phyloP scores from a whole-genome alignment of 306 rosid species.

The Corylus americana region DNA sequence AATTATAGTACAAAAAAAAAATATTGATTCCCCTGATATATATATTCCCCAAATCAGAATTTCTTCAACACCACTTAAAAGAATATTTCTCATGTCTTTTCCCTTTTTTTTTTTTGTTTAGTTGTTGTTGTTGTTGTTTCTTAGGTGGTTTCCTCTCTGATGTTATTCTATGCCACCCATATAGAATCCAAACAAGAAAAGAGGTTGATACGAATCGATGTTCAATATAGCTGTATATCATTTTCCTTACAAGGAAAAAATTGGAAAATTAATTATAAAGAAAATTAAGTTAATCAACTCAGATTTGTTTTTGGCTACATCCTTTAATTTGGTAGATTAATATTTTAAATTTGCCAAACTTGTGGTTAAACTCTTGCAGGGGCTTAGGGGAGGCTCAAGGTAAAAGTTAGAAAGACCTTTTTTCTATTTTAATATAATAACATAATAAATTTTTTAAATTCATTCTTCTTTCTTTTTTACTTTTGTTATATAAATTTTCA shows the following conservation, averaged over 20 bases:
- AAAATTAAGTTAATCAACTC: background rate
- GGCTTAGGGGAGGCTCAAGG: too few relatives aligned
- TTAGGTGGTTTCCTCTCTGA: constrained; percentile 35
- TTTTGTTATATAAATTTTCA: too few relatives aligned
- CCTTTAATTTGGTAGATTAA: too few relatives aligned
- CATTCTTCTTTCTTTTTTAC: too few relatives aligned
- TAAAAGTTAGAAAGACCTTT: too few relatives aligned
- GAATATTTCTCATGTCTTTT: constrained; percentile 29
- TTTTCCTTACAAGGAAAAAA: background rate
- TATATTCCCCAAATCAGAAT: constrained; percentile 45
- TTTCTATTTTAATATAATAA: too few relatives aligned
- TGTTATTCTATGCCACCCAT: constrained; percentile 36
- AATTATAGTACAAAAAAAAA: constrained; percentile 2
- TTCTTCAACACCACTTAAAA: constrained; percentile 21
- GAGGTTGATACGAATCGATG: constrained; percentile 31
- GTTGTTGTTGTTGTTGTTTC: background rate
- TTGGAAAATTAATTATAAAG: background rate
- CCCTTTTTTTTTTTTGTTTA: background rate
- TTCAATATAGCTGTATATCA: constrained; percentile 16
- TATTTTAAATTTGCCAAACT: too few relatives aligned
- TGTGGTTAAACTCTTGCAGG: too few relatives aligned
- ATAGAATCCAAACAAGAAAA: constrained; percentile 32
- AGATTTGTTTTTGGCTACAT: too few relatives aligned
- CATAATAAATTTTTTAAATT: too few relatives aligned
- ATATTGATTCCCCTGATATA: constrained; percentile 27